Conservation (phyloP, 306 rosid genomes). For the Cucurbita maxima region DNA sequence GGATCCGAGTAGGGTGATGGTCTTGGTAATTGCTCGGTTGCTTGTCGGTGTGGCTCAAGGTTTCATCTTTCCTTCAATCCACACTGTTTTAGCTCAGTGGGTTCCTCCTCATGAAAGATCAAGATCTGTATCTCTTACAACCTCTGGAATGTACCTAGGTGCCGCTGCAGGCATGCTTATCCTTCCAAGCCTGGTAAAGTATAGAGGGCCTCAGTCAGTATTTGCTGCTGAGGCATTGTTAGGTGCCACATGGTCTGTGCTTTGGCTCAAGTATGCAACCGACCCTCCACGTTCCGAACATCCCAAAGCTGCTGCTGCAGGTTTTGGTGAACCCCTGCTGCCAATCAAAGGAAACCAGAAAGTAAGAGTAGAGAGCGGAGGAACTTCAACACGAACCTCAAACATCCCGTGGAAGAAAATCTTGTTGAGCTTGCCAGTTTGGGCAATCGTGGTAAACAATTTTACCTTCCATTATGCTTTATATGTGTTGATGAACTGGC, state of each 20-base stretch:
- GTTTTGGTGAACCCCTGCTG: slow-evolving; percentile 54
- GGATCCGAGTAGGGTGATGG: slow-evolving; percentile 42
- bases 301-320: slow-evolving; percentile 73
- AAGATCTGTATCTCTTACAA: slow-evolving; percentile 85
- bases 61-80: slow-evolving; percentile 87
- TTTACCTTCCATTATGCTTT: slow-evolving; percentile 93
- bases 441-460: slow-evolving; percentile 95
- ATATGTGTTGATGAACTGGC: slow-evolving; percentile 95
- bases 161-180: slow-evolving; percentile 83
- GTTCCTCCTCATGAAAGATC: slow-evolving; percentile 96
- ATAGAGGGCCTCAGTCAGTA: slow-evolving; percentile 73
- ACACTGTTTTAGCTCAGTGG: slow-evolving; percentile 96
- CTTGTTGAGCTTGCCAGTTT: slow-evolving; percentile 64
- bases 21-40: slow-evolving; percentile 61
- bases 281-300: slow-evolving; percentile 66
- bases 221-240: slow-evolving; percentile 63
- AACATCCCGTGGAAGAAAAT: slow-evolving; percentile 78
- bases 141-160: slow-evolving; percentile 91
- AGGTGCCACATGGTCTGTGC: slow-evolving; percentile 68
- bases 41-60: slow-evolving; percentile 96
- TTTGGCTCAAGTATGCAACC: slow-evolving; percentile 66
- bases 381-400: slow-evolving; percentile 12
- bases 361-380: slow-evolving; percentile 37
- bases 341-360: slow-evolving; percentile 45
- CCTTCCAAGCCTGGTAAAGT: slow-evolving; percentile 71